Evolutionary conservation across 108 stramenopile genomes (phyloP), one percentile per base, ranked within the genome.

Genomic region (Pseudonitzschia pungens): DNA sequence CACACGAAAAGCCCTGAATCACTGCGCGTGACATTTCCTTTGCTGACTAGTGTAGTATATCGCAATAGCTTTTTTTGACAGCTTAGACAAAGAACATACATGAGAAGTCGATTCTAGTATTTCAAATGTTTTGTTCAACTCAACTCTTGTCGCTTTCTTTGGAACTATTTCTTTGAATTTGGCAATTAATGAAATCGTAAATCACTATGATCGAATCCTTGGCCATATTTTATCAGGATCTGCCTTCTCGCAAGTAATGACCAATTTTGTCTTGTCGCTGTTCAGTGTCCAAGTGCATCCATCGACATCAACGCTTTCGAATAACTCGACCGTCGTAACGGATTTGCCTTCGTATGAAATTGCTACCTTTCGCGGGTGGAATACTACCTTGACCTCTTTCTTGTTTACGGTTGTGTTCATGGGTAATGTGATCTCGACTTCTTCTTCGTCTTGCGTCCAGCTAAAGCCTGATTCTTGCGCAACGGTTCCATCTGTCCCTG

Each of bases 271-370:
- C 42, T 77, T 77, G 51, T 43, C 52, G 11, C 63, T 54, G n/a
- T 89, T 89, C n/a, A 92, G 64, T 14, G 92, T 92, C 92, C 92
- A 92, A 26, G 92, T 92, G 42, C 89, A 87, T 18, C 87, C 88
- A 70, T 92, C 89, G 28, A 86, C 81, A 65, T 92, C 89, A 26
- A 92, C 72, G 21, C 68, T 65, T 27, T 81, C 78, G 59, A 82
- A 92, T 28, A 85, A 70, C 27, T 76, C 18, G 40, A 92, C 14
- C 15, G 8, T 21, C 21, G 18, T 26, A 0, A 67, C 42, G 20
- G 20, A 43, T 56, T 85, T 65, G 14, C 65, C 73, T 21, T 68
- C 52, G 58, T 76, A 85, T 27, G 56, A 75, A 32, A 90, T 83
- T 36, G 44, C 69, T 0, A 90, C 41, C 11, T 68, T 69, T 55